Evolutionary conservation across 2,329 filamentous ascomycete species (phyloP).

Genomic region (Cryphonectria japonica): DNA sequence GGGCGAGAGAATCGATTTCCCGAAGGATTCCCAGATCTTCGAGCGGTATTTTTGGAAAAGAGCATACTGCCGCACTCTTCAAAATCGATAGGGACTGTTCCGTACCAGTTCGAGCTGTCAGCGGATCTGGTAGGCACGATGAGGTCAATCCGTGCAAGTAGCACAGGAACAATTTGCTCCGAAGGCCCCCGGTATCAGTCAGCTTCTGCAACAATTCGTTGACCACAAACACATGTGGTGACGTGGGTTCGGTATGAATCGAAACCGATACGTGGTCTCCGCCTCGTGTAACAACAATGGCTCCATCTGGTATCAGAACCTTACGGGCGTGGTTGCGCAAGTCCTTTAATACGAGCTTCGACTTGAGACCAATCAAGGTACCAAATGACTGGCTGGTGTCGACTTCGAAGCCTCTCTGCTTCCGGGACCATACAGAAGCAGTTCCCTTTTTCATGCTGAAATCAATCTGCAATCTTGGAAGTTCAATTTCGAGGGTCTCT

Average conservation of each 20-base stretch:
- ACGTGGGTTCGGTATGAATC: conserved; percentile 35
- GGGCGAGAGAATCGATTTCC: conserved; percentile 47
- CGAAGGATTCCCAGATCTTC: conserved; percentile 42
- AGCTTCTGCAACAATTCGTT: conserved; percentile 55
- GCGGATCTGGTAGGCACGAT: conserved; percentile 51
- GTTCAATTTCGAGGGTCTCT: conserved; percentile 41
- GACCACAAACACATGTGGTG: conserved; percentile 50
- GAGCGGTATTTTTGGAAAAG: conserved; percentile 46
- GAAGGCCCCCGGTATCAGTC: conserved; percentile 51
- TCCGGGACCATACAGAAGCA: conserved; percentile 45
- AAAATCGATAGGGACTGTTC: conserved; percentile 57
- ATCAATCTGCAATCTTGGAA: conserved; percentile 52
- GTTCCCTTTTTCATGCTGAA: conserved; percentile 45
- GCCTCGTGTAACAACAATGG: conserved; percentile 26
- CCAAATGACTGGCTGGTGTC: conserved; percentile 51
- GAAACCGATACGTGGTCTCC: conserved; percentile 41
- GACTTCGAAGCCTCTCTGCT: conserved; percentile 55
- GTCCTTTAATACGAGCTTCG: conserved; percentile 51
- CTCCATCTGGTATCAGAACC: conserved; percentile 45
- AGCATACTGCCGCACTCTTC: conserved; percentile 51
- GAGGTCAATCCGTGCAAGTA: conserved; percentile 61
- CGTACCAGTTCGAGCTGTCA: conserved; percentile 55
- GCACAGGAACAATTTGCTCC: conserved; percentile 54
- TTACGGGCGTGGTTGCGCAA: conserved; percentile 35
- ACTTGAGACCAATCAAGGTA: conserved; percentile 52